phyloP scores from a whole-genome alignment of 2,329 filamentous ascomycete genomes.

The Beauveria sp. region DNA sequence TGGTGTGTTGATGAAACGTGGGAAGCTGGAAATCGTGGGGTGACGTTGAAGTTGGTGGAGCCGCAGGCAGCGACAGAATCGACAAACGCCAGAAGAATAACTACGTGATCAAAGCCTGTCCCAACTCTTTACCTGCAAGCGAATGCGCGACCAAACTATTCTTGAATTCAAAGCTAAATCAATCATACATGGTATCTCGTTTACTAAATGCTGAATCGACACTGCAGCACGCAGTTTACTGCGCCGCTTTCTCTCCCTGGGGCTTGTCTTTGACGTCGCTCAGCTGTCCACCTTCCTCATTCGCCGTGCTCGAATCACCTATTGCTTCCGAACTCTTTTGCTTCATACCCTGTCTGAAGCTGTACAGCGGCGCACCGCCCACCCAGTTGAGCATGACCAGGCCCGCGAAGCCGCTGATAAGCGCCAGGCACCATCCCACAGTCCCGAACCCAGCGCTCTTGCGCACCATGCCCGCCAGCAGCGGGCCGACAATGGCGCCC shows the following conservation, averaged over 20 bases:
- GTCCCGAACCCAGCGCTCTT: conserved; percentile 25
- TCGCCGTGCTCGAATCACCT: not conserved
- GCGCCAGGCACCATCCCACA: conserved; percentile 24
- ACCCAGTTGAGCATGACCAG: conserved; percentile 22
- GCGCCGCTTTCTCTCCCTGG: not conserved
- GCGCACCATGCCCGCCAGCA: conserved; percentile 28
- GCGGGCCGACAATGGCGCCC: conserved; percentile 25
- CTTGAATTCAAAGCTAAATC: not conserved
- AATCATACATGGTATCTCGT: not conserved
- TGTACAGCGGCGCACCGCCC: conserved; percentile 16
- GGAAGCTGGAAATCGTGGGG: not conserved
- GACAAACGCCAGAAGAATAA: not conserved
- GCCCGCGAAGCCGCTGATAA: conserved; percentile 22
- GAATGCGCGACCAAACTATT: not conserved
- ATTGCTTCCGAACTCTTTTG: not conserved
- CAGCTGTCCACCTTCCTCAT: not conserved
- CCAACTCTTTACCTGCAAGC: no score
- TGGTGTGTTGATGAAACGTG: not conserved
- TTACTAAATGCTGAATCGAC: not conserved
- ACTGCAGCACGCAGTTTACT: not conserved
- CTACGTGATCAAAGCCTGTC: not conserved
- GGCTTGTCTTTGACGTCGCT: not conserved
- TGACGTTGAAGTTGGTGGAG: not conserved
- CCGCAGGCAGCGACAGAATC: not conserved
- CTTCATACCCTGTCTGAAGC: not conserved